phyloP scores from a whole-genome alignment of 768 basidiomycete species.

The Antrodiella citrinella region DNA sequence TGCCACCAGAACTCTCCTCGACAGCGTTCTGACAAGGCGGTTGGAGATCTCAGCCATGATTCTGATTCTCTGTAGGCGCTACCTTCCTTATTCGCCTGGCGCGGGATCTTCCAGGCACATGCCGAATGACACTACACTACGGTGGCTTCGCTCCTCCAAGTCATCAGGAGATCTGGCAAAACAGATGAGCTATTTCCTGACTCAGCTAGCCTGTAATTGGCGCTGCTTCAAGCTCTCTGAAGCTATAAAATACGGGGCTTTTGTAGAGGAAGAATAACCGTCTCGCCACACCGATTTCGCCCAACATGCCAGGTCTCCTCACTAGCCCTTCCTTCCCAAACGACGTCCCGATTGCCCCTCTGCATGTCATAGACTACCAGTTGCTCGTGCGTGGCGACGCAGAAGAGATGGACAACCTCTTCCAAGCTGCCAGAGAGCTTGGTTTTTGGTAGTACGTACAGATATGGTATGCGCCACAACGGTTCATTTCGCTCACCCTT shows the following conservation, averaged over 20 bases:
- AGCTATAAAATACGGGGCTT: too few relatives aligned
- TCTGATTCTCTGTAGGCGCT: background rate
- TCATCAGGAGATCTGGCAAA: background rate
- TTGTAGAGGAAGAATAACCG: too few relatives aligned
- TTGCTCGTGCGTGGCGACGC: slow-evolving; percentile 34
- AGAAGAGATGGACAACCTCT: slow-evolving; percentile 41
- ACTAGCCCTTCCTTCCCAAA: slow-evolving; percentile 38
- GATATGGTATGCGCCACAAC: background rate
- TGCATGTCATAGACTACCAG: slow-evolving; percentile 48
- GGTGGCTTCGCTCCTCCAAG: background rate
- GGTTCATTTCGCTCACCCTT: background rate
- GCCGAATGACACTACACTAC: background rate
- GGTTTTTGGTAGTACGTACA: slow-evolving; percentile 61
- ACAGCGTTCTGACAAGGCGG: background rate
- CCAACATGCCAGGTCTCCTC: slow-evolving; percentile 22
- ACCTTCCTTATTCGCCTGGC: background rate
- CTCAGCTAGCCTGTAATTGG: background rate
- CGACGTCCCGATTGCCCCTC: slow-evolving; percentile 43
- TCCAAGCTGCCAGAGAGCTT: slow-evolving; percentile 47
- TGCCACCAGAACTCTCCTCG: background rate
- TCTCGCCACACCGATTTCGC: slow-evolving; percentile 1
- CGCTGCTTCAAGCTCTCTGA: too few relatives aligned
- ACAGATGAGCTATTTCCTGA: background rate
- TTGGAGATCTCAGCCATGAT: background rate
- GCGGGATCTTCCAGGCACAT: background rate